Evolutionary conservation across 75 land plant genomes (phyloP).

Genomic region (Selaginella tamariscina): DNA sequence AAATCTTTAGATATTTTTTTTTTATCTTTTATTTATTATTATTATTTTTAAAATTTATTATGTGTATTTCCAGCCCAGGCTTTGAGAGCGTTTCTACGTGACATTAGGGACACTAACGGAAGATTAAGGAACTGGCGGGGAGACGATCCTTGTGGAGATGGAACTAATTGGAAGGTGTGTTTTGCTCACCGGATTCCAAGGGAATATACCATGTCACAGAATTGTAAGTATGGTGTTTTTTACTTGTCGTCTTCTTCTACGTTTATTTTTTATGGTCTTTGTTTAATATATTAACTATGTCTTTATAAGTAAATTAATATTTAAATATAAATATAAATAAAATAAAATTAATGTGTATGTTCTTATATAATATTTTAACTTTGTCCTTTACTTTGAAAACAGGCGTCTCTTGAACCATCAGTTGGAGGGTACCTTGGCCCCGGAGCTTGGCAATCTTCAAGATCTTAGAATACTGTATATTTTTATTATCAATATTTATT

Average conservation of each 20-base stretch:
- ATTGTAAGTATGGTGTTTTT: neutral
- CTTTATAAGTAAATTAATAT: neutral
- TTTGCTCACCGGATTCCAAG: neutral
- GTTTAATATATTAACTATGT: neutral
- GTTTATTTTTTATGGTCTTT: neutral
- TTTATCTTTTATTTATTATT: neutral
- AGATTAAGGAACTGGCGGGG: conserved; percentile 1
- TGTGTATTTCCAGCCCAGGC: conserved; percentile 5
- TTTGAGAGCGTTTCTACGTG: neutral
- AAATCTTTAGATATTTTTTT: neutral
- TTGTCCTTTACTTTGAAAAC: neutral
- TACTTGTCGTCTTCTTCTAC: neutral
- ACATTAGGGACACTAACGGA: neutral
- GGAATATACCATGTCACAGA: neutral
- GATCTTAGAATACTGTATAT: conserved; percentile 11
- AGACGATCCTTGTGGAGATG: conserved; percentile 6
- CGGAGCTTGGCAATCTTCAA: conserved; percentile 17
- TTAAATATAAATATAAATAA: neutral
- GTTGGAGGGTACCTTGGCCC: conserved; percentile 16
- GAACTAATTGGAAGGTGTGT: conserved; percentile 8
- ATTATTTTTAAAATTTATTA: neutral
- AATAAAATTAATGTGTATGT: neutral
- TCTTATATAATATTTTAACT: neutral
- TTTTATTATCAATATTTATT: neutral
- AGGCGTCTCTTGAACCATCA: conserved; percentile 10